Base-by-base conservation (phyloP, 1,284 basidiomycete species). In the Moesziomyces antarcticus region DNA sequence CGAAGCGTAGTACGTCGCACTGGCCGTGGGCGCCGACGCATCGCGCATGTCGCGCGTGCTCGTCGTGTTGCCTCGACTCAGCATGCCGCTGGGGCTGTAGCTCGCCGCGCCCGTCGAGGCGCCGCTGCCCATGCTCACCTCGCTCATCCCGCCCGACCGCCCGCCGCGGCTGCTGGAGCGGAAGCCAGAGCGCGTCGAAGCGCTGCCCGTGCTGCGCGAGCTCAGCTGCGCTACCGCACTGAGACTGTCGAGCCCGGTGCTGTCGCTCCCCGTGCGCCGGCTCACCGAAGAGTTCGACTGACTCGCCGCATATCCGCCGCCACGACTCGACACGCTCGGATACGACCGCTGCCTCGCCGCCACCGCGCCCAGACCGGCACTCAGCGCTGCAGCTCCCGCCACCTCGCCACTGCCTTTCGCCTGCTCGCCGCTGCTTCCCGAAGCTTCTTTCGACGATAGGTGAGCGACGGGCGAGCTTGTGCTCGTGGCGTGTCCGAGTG, bases 81-180 rank as follows among this genome's bases (percentile, higher is more conserved):
- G 59, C 20, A 45, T 35, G 10, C 59, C 69, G 41, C 60, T 68
- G 1, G 76, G 74, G 44, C 59, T 74, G 50, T 77, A 78, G 61
- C 74, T 76, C 7, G 76, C 76, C 9, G 76, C 76, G 5, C 76
- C 74, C 3, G 69, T 77, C 35, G 71, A 77, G 3, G 56, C 73
- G 16, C 56, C 61, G 24, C 69, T 66, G 37, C 48, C 49, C 22
- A 59, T 22, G 42, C 69, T 66, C 3, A 41, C 63, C 30, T 64
- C 73, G 47, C 64, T 73, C n/a, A 41, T 20, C 14, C 65, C 64
- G 27, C 61, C 55, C 21, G 58, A 59, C 18, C 62, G 60, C 2
- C 62, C 54, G 41, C 60, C 50, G 33, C 60, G 54, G 40, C 60
- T 61, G 46, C 57, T 59, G 7, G 62, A 62, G 18, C 50, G 64